Percentiles rank a stretch among this genome's conserved stretches.
Conservation (phyloP, 2,329 filamentous ascomycete species). For the Monosporascus sp. region DNA sequence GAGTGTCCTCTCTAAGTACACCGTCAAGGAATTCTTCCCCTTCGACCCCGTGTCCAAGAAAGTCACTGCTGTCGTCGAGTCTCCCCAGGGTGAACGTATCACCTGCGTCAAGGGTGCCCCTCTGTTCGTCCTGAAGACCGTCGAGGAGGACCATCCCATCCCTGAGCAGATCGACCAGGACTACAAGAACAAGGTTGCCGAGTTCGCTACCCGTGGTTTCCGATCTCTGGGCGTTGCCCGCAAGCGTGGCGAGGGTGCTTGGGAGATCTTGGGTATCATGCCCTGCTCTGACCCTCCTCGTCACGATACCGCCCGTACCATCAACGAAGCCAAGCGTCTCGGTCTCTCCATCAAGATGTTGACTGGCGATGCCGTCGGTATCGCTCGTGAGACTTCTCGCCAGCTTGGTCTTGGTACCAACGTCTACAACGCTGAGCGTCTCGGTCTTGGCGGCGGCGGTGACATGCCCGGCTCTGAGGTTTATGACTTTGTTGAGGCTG, state of each 20-base stretch:
- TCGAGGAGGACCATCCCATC: constrained; percentile 78
- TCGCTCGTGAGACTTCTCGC: constrained; percentile 85
- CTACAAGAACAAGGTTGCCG: constrained; percentile 89
- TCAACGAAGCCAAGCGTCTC: constrained; percentile 82
- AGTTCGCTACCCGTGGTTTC: constrained; percentile 90
- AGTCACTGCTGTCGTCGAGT: constrained; percentile 78
- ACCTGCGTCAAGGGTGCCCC: constrained; percentile 89
- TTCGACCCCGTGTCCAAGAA: constrained; percentile 95
- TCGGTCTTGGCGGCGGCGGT: constrained; percentile 83
- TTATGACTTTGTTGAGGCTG: constrained; percentile 92
- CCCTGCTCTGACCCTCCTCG: constrained; percentile 88
- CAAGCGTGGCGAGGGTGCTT: constrained; percentile 74
- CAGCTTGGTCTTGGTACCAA: constrained; percentile 90
- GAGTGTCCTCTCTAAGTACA: constrained; percentile 74
- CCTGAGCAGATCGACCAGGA: constrained; percentile 70
- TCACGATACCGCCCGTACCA: constrained; percentile 84
- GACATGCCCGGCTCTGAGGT: constrained; percentile 92
- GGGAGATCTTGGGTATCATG: constrained; percentile 94
- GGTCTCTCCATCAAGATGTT: constrained; percentile 94
- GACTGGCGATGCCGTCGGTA: constrained; percentile 90
- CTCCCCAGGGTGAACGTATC: constrained; percentile 76
- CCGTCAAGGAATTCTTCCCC: constrained; percentile 76
- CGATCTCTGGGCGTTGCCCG: constrained; percentile 89
- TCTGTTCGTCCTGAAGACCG: constrained; percentile 79
- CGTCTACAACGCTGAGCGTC: constrained; percentile 88